phyloP scores from a whole-genome alignment of 2,329 filamentous ascomycete species.

The Aspergillus glaucus region DNA sequence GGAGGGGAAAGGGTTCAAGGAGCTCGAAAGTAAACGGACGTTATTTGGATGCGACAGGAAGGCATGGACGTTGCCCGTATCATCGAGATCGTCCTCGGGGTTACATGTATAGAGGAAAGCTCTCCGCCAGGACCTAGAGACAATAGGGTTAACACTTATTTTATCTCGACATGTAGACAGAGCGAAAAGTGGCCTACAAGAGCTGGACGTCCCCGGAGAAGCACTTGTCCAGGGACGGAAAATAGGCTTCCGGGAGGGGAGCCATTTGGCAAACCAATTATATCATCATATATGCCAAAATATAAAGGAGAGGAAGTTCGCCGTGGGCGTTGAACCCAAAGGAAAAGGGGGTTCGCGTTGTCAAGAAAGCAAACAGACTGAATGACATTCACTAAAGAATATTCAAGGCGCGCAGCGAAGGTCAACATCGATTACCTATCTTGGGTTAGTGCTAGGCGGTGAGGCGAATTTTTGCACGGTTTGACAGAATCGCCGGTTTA shows the following conservation, averaged over 20 bases:
- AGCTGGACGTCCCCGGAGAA: slow-evolving; percentile 73
- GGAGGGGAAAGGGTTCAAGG: slow-evolving; percentile 60
- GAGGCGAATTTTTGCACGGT: slow-evolving; percentile 16
- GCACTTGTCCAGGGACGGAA: slow-evolving; percentile 79
- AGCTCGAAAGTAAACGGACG: slow-evolving; percentile 60
- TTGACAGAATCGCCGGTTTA: slow-evolving; percentile 10
- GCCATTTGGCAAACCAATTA: slow-evolving; percentile 53
- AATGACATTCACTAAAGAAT: slow-evolving; percentile 21
- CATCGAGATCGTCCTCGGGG: slow-evolving; percentile 40
- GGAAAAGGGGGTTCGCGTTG: not conserved
- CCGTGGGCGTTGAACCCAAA: slow-evolving; percentile 2
- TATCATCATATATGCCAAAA: slow-evolving; percentile 32
- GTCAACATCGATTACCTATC: slow-evolving; percentile 35
- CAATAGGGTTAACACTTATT: slow-evolving; percentile 17
- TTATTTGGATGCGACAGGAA: slow-evolving; percentile 69
- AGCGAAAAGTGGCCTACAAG: slow-evolving; percentile 50
- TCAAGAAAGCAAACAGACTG: slow-evolving; percentile 7
- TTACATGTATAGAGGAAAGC: slow-evolving; percentile 49
- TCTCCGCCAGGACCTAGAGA: slow-evolving; percentile 53
- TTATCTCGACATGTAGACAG: not conserved
- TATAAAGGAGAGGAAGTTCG: slow-evolving; percentile 5
- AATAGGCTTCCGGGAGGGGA: slow-evolving; percentile 66
- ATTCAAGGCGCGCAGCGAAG: slow-evolving; percentile 23
- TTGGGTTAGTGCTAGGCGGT: slow-evolving; percentile 31
- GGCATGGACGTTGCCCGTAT: slow-evolving; percentile 52